phyloP scores from a whole-genome alignment of 2,329 filamentous ascomycete species.

The Biscogniauxia marginata region DNA sequence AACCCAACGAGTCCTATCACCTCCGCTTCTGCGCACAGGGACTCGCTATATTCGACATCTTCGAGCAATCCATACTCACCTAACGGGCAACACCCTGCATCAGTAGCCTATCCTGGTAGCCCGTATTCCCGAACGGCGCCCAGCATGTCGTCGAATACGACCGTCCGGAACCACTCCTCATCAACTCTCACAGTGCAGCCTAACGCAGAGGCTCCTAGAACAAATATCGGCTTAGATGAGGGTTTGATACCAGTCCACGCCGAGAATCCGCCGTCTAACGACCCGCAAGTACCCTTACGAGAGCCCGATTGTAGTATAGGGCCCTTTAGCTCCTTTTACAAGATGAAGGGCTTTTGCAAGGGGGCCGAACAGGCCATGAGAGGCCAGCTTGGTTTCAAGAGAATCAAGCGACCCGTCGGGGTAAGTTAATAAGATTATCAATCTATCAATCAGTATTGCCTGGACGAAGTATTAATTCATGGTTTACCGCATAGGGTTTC shows the following conservation, averaged over 20 bases:
- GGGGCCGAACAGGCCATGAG: constrained; percentile 50
- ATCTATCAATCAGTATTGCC: neutral
- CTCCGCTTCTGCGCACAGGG: constrained; percentile 18
- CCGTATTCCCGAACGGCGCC: constrained; percentile 9
- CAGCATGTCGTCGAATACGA: constrained; percentile 16
- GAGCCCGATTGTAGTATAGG: constrained; percentile 43
- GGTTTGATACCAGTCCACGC: constrained; percentile 38
- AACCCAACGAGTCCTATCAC: constrained; percentile 20
- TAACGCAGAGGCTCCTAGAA: constrained; percentile 5
- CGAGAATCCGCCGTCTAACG: constrained; percentile 22
- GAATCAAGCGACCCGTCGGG: constrained; percentile 48
- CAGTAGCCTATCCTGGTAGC: constrained; percentile 22
- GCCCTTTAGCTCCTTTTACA: constrained; percentile 48
- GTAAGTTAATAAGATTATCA: constrained; percentile 21
- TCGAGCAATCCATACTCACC: constrained; percentile 16
- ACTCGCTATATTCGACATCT: constrained; percentile 13
- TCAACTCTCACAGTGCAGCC: constrained; percentile 18
- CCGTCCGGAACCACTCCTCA: constrained; percentile 18
- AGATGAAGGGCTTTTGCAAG: constrained; percentile 54
- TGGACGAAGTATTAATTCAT: neutral
- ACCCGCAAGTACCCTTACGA: constrained; percentile 18
- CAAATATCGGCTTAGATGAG: constrained; percentile 24
- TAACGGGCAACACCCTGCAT: constrained; percentile 12
- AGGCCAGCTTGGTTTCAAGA: constrained; percentile 50
- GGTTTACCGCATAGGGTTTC: constrained; percentile 37